Percentiles rank a stretch among this genome's conserved stretches.
phyloP scores from a whole-genome alignment of 805 yeast species.

The Ogataea glucozyma region DNA sequence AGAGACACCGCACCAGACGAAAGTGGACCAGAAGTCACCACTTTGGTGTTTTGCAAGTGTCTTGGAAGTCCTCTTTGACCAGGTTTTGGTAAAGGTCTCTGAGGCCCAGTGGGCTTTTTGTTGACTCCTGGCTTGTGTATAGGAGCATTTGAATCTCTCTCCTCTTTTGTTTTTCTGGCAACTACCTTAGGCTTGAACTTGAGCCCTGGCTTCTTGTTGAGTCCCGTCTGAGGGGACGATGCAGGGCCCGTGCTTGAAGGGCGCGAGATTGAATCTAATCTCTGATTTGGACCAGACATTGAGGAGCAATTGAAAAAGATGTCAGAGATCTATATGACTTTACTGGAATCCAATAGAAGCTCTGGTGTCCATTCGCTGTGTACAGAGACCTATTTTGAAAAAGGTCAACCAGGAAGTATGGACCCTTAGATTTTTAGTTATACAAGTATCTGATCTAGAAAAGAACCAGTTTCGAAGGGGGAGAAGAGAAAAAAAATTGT shows the following conservation, averaged over 20 bases:
- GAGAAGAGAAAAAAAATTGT: constrained; percentile 1
- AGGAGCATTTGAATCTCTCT: constrained; percentile 77
- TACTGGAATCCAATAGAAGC: too few relatives aligned
- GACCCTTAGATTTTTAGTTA: not conserved
- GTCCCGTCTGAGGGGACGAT: constrained; percentile 9
- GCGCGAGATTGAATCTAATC: constrained; percentile 43
- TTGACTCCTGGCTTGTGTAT: constrained; percentile 35
- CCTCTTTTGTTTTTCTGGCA: constrained; percentile 80
- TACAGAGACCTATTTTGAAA: too few relatives aligned
- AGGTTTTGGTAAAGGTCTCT: constrained; percentile 38
- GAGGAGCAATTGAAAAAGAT: not conserved
- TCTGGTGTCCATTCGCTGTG: too few relatives aligned
- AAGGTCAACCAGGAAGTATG: too few relatives aligned
- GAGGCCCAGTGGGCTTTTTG: constrained; percentile 30
- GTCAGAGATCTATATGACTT: too few relatives aligned
- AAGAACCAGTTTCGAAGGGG: constrained; percentile 1
- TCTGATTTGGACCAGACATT: constrained; percentile 20
- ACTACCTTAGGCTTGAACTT: constrained; percentile 88
- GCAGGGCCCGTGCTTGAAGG: constrained; percentile 25
- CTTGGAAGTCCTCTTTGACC: constrained; percentile 41
- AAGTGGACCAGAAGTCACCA: constrained; percentile 73
- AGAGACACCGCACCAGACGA: constrained; percentile 61
- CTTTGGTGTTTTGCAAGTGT: constrained; percentile 50
- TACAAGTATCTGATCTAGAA: not conserved
- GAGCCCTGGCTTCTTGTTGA: constrained; percentile 48